These are phyloP conservation scores for Podospora conica DNA, from an alignment of 495 filamentous ascomycete genomes.

Conservation along the genomic window DNA sequence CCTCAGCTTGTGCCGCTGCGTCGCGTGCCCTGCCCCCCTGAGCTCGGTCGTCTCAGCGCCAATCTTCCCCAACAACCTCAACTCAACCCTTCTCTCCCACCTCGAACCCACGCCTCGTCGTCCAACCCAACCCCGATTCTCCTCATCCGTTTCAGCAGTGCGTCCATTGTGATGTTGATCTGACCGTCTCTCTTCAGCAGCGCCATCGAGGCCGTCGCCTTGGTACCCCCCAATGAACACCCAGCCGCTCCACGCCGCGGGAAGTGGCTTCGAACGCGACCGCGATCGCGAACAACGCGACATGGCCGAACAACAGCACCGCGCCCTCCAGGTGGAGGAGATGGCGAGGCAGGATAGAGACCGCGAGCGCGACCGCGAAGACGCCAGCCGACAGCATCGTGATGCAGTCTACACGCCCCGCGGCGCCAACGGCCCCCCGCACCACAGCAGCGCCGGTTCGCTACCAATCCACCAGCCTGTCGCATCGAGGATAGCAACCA, in stretches of 20 bases:
- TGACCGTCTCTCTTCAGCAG: constrained; percentile 4
- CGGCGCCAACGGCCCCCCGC: constrained; percentile 39
- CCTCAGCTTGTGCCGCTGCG: neutral
- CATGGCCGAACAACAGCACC: constrained; percentile 36
- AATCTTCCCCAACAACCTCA: neutral
- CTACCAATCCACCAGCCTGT: constrained; percentile 89
- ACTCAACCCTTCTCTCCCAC: neutral
- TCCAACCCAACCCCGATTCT: neutral
- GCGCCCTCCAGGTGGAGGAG: constrained; percentile 31
- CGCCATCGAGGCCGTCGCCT: constrained; percentile 16
- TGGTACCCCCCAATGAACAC: constrained; percentile 36
- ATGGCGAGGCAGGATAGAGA: constrained; percentile 26
- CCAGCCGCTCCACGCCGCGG: constrained; percentile 35
- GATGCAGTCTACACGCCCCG: constrained; percentile 55
- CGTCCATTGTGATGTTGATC: neutral
- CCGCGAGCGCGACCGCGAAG: constrained; percentile 51
- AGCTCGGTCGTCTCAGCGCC: neutral
- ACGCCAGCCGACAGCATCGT: constrained; percentile 60
- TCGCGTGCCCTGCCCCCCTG: constrained; percentile 1
- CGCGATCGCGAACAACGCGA: constrained; percentile 26
- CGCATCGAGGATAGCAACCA: constrained; percentile 69
- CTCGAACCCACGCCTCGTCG: neutral
- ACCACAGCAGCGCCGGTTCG: constrained; percentile 76
- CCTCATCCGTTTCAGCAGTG: neutral
- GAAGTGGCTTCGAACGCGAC: constrained; percentile 36